Percentiles rank a stretch among this genome's conserved stretches.
Conservation (phyloP, 805 yeast species). For the Myxozyma sirexii region DNA sequence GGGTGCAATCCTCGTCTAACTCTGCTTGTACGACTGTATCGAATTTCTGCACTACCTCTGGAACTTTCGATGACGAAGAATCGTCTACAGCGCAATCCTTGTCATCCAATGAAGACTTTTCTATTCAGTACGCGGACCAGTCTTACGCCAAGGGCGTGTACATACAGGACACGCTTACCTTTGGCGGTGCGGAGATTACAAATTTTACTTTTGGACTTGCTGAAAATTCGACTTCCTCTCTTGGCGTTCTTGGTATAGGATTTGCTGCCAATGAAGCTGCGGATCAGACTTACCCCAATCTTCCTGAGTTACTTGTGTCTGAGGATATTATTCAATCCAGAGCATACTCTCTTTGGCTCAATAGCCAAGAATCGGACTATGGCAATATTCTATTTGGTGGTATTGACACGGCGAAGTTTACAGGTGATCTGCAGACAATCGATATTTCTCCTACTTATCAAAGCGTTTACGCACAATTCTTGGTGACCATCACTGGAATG, state of each 20-base stretch:
- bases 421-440: slow-evolving; percentile 44
- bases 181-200: slow-evolving; percentile 54
- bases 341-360: slow-evolving; percentile 54
- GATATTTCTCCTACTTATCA: slow-evolving; percentile 38
- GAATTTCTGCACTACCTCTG: slow-evolving; percentile 36
- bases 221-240: slow-evolving; percentile 58
- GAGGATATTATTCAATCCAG: slow-evolving; percentile 48
- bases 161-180: slow-evolving; percentile 62
- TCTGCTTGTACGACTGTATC: slow-evolving; percentile 44
- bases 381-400: slow-evolving; percentile 52
- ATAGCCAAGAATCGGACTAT: slow-evolving; percentile 39
- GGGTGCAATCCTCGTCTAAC: slow-evolving; percentile 57
- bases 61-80: slow-evolving; percentile 38
- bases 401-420: slow-evolving; percentile 48
- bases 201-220: slow-evolving; percentile 75
- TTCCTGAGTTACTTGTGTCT: slow-evolving; percentile 43
- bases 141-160: slow-evolving; percentile 55
- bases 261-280: slow-evolving; percentile 42
- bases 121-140: slow-evolving; percentile 51
- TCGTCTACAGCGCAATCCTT: slow-evolving; percentile 37
- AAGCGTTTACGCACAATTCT: slow-evolving; percentile 7
- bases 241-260: slow-evolving; percentile 54
- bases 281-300: slow-evolving; percentile 38
- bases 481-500: slow-evolving; percentile 22
- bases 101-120: slow-evolving; percentile 39